Evolutionary conservation across 345 rosid genomes (phyloP).

Genomic region (Boechera stricta): DNA sequence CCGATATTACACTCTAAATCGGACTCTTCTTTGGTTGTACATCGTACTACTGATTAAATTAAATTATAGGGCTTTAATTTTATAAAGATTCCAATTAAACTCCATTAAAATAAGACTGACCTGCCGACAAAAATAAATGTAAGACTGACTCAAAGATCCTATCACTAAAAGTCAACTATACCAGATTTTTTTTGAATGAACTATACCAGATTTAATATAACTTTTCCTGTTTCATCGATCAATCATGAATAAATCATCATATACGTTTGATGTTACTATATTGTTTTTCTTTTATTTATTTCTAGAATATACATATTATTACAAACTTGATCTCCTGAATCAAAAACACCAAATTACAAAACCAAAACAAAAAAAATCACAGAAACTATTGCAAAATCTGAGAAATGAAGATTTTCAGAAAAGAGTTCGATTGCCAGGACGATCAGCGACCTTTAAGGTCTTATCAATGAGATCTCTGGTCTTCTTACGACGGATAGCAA

Average conservation of each 20-base stretch:
- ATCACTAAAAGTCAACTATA: constrained; percentile 5
- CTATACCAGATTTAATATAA: neutral
- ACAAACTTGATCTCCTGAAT: constrained; percentile 23
- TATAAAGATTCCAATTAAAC: neutral
- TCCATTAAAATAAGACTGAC: constrained; percentile 10
- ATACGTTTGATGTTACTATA: neutral
- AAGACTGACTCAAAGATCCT: constrained; percentile 13
- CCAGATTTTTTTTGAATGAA: neutral
- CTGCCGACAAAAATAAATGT: constrained; percentile 8
- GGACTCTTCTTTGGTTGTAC: neutral
- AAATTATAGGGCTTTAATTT: neutral
- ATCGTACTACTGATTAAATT: neutral
- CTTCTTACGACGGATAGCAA: constrained; percentile 93
- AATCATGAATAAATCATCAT: constrained; percentile 4
- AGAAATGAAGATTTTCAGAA: constrained; percentile 25
- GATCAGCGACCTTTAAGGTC: constrained; percentile 81
- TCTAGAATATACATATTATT: constrained; percentile 21
- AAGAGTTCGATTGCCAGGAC: constrained; percentile 66
- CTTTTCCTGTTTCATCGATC: neutral
- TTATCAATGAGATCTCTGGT: constrained; percentile 76
- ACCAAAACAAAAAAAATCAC: neutral
- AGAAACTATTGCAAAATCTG: neutral
- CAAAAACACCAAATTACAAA: neutral
- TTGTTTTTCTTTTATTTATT: neutral
- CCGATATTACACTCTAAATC: constrained; percentile 1